A percentile compares a stretch with the other conserved stretches of the same genome.
Evolutionary conservation across 139 green algal species (phyloP).

Genomic region (Chlamydomonas sphaeroides): DNA sequence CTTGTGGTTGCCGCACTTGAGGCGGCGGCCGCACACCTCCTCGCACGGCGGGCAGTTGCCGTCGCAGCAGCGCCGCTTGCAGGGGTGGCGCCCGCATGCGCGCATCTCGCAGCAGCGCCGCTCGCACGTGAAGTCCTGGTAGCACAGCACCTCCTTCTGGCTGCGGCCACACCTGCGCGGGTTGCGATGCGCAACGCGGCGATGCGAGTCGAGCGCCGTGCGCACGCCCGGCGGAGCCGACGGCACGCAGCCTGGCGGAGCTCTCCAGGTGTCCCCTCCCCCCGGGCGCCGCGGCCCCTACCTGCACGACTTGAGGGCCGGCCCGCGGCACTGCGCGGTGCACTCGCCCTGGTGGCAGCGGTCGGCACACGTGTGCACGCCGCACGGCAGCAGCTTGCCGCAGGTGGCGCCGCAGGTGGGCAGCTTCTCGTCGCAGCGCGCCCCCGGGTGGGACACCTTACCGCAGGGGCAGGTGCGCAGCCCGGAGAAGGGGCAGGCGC

Average conservation of each 20-base stretch:
- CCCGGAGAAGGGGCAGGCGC: conserved; percentile 70
- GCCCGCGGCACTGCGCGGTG: conserved; percentile 52
- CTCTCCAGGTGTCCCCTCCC: neutral
- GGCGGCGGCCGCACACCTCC: conserved; percentile 75
- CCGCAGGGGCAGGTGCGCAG: conserved; percentile 82
- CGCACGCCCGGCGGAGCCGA: too few relatives aligned
- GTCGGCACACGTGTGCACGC: conserved; percentile 69
- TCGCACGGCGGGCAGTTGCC: conserved; percentile 86
- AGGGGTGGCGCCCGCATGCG: conserved; percentile 77
- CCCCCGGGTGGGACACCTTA: conserved; percentile 61
- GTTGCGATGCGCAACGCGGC: too few relatives aligned
- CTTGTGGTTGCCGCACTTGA: conserved; percentile 87
- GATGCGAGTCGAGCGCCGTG: too few relatives aligned
- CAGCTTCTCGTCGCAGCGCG: conserved; percentile 63
- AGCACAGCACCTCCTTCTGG: conserved; percentile 62
- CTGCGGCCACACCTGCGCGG: conserved; percentile 31
- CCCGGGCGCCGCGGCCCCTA: conserved; percentile 33
- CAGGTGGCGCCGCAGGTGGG: conserved; percentile 84
- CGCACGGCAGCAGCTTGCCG: conserved; percentile 83
- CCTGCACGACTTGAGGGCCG: conserved; percentile 65
- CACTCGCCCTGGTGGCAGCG: conserved; percentile 82
- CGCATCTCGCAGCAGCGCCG: conserved; percentile 69
- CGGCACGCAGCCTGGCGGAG: too few relatives aligned
- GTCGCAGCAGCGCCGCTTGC: conserved; percentile 88
- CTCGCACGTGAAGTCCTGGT: conserved; percentile 75